Evolutionary conservation across 192 early-diverging fungal genomes (phyloP), one percentile per base, ranked within the genome.

Genomic region (Coemansia furcata): DNA sequence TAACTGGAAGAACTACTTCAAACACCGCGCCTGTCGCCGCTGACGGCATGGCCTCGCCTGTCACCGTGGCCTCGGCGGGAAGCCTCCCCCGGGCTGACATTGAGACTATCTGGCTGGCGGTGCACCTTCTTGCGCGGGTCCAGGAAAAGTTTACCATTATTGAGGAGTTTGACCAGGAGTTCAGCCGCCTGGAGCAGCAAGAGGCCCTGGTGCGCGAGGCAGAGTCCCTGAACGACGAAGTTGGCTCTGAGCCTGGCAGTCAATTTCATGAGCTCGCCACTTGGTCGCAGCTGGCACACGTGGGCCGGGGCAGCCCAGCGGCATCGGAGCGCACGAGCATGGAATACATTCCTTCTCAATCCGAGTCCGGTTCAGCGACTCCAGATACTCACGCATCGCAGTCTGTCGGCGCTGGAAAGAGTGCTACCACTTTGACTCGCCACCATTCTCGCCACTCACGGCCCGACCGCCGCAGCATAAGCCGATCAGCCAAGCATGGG

Each of bases 71-170:
- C 11, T 15, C 35, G 8, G 21, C 30, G 35, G 46, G 47, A 21
- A 36, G 3, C 26, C 69, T 83, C 8, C 76, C 81, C 11, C 69
- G 76, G 14, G 77, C 77, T 3, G 84, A 85, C 23, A 72, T 80
- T 12, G 84, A 85, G 57, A 82, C 84, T 4, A 63, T 85, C 4
- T 85, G 77, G 79, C 69, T 85, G 62, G 80, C 82, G 2, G 66
- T 78, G n/a, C 69, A 76, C 47, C 66, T 86, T 55, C 71, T 82
- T 23, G 76, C 17, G 15, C 69, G 76, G 33, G 68, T 86, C 23
- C 67, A 55, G 57, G 76, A 76, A 60, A 76, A 78, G 60, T 68
- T 67, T 42, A 72, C 72, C 33, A 73, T 78, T 38, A 76, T 76
- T 30, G 76, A 78, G 32, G 82, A 78, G 76, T 76, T 78, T 69